Evolutionary conservation across 257 asterid genomes (phyloP), one percentile per base, ranked within the genome.

Genomic region (Cinchona pubescens): DNA sequence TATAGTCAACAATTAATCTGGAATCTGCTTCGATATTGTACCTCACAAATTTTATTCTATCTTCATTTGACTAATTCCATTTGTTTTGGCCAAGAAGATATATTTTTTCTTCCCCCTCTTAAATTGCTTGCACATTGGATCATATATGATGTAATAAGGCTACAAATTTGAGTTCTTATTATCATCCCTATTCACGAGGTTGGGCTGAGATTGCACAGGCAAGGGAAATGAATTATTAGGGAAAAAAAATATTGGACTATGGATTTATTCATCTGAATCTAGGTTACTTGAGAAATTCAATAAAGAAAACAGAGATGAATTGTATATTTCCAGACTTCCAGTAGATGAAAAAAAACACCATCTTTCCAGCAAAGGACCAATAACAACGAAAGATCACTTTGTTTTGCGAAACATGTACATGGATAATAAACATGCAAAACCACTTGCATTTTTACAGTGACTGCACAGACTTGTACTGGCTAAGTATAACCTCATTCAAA

Each of bases 401-500:
- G 21, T 35, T 66, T n/a, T 25, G 60, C 76, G 29, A 76, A 32
- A 53, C 63, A 38, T 21, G 42, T 63, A 48, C 74, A 78, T 78
- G 35, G 56, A 78, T 58, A 78, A 30, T 25, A 46, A n/a, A 72
- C 32, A 38, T 4, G 63, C 42, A 56, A 55, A 71, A 67, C 55
- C 40, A n/a, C 21, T 34, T 53, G 16, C n/a, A 60, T 61, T 64
- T 63, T 19, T 12, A 67, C 32, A 60, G 76, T 27, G 18, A 9
- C 25, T 58, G 60, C 76, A 67, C 60, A 48, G 60, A 67, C 71
- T 49, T 55, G 46, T 32, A 25, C 56, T 58, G n/a, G 71, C 58
- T 45, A 38, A 67, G 73, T 60, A 58, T 37, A 18, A 49, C 73
- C 66, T 46, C 72, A 13, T 64, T n/a, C 68, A 23, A 56, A 6